These are phyloP conservation scores for Excoecaria cochinchinensis DNA, from an alignment of 345 rosid genomes.

Conservation along the genomic window DNA sequence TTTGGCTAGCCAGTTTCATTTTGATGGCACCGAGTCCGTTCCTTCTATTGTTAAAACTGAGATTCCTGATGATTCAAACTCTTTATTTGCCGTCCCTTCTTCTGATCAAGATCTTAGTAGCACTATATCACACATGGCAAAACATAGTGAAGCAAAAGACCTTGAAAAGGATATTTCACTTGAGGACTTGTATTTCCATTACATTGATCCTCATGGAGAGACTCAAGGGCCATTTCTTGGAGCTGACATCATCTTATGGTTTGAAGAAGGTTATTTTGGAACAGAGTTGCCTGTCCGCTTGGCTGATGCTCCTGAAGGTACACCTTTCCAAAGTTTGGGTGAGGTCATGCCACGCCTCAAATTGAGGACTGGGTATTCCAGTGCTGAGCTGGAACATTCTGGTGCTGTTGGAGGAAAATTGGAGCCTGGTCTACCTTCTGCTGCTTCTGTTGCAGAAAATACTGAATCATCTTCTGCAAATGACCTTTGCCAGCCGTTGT, in stretches of 20 bases:
- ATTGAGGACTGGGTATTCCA: slow-evolving; percentile 21
- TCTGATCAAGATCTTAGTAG: slow-evolving; percentile 30
- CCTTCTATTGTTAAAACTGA: slow-evolving; percentile 26
- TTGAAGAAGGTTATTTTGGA: slow-evolving; percentile 91
- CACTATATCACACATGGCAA: slow-evolving; percentile 16
- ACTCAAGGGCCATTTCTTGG: slow-evolving; percentile 86
- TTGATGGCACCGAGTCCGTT: slow-evolving; percentile 20
- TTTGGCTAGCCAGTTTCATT: slow-evolving; percentile 21
- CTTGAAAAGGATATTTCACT: slow-evolving; percentile 29
- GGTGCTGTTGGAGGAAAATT: slow-evolving; percentile 36
- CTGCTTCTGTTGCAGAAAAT: slow-evolving; percentile 34
- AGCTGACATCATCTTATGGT: slow-evolving; percentile 76
- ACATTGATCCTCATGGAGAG: slow-evolving; percentile 84
- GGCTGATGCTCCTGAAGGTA: slow-evolving; percentile 70
- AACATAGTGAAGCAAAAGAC: slow-evolving; percentile 24
- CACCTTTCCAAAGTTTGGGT: slow-evolving; percentile 67
- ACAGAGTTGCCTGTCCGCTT: slow-evolving; percentile 73
- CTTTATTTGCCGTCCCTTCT: slow-evolving; percentile 38
- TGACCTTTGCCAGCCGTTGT: slow-evolving; percentile 23
- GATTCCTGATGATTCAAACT: slow-evolving; percentile 51
- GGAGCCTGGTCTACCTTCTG: slow-evolving; percentile 34
- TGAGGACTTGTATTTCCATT: slow-evolving; percentile 67
- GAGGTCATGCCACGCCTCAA: slow-evolving; percentile 65
- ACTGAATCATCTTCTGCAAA: slow-evolving; percentile 33
- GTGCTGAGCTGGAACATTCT: slow-evolving; percentile 40